Evolutionary conservation across 305 asterid genomes (phyloP).

Genomic region (Fraxinus sp.): DNA sequence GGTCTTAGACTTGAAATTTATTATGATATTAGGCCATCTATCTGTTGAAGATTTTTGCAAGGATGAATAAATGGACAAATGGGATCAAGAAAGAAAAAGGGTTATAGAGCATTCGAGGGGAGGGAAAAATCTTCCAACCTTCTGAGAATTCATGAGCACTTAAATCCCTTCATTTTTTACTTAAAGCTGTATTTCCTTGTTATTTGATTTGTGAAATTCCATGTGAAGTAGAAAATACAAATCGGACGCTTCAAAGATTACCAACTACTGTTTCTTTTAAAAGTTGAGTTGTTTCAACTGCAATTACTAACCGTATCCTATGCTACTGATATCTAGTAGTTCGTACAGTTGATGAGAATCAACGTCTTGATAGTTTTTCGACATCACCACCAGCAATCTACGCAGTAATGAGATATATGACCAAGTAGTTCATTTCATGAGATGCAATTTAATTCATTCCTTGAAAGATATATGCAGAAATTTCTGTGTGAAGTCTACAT

Average conservation of each 20-base stretch:
- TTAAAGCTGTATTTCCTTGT: neutral
- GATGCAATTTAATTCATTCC: neutral
- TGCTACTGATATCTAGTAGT: neutral
- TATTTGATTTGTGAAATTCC: neutral
- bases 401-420: neutral
- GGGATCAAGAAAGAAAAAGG: neutral
- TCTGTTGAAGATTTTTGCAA: neutral
- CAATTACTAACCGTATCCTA: neutral
- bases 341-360: neutral
- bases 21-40: neutral
- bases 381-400: neutral
- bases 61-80: neutral
- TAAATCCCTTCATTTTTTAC: neutral
- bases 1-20: neutral
- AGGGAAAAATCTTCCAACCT: neutral
- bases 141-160: neutral
- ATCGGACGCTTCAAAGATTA: neutral
- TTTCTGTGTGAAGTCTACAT: neutral
- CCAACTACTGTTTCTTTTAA: neutral
- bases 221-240: neutral
- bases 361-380: neutral
- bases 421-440: neutral
- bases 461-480: neutral
- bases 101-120: neutral
- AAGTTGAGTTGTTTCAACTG: neutral